phyloP scores from a whole-genome alignment of 331 rosid genomes.

The Saraca asoca region DNA sequence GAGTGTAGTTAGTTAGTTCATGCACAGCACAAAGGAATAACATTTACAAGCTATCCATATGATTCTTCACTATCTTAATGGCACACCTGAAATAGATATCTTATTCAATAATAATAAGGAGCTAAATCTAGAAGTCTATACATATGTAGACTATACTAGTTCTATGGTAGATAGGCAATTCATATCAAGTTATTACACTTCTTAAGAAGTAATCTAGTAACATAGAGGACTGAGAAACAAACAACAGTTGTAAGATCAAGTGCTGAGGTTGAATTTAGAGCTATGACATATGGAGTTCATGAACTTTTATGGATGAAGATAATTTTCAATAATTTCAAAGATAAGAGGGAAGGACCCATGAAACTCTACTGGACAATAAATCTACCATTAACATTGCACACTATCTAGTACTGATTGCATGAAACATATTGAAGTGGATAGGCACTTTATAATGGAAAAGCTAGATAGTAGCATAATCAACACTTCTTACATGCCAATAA shows the following conservation, averaged over 20 bases:
- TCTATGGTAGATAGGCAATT: neutral
- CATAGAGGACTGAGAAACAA: neutral
- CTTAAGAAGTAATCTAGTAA: neutral
- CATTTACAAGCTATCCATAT: neutral
- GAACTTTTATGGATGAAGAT: neutral
- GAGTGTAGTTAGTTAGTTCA: neutral
- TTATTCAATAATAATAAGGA: neutral
- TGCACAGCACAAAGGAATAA: neutral
- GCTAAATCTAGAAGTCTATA: neutral
- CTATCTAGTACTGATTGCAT: neutral
- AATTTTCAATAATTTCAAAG: neutral
- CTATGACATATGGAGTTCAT: neutral
- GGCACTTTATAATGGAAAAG: neutral
- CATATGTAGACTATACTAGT: neutral
- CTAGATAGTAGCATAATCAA: neutral
- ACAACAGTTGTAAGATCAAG: neutral
- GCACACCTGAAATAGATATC: neutral
- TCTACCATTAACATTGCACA: neutral
- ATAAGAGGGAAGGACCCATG: neutral
- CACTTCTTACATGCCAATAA: too few relatives aligned
- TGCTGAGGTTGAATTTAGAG: neutral
- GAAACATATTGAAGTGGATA: slow-evolving; percentile 10
- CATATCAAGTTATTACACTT: neutral
- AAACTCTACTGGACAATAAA: neutral
- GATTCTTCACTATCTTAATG: neutral